Conservation (phyloP, 148 eudicot species). For the Polygonum maritimum region DNA sequence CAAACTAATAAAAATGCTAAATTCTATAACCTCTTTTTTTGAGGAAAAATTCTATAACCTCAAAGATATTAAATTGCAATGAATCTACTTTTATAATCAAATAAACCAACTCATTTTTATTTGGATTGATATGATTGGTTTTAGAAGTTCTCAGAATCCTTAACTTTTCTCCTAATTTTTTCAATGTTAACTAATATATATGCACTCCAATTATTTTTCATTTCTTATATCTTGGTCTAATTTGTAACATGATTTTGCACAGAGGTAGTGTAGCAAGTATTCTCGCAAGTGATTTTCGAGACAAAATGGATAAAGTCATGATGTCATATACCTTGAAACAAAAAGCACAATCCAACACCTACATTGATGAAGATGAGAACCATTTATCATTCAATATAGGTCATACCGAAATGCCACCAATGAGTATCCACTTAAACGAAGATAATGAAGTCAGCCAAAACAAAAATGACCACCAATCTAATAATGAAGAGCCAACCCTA, state of each 20-base stretch:
- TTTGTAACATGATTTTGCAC: neutral
- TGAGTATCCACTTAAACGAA: neutral
- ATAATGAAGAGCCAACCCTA: no score
- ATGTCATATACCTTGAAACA: slow-evolving; percentile 33
- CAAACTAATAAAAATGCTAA: no score
- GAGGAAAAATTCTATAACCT: no score
- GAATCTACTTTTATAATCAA: no score
- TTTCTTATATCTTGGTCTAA: no score
- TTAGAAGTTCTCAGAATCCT: neutral
- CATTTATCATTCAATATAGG: neutral
- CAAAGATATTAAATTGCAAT: no score
- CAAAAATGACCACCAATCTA: neutral
- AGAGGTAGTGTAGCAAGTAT: slow-evolving; percentile 70
- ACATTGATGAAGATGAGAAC: slow-evolving; percentile 17
- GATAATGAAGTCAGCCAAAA: slow-evolving; percentile 13
- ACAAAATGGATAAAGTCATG: slow-evolving; percentile 57
- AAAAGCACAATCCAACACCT: slow-evolving; percentile 3
- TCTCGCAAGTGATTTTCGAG: slow-evolving; percentile 55
- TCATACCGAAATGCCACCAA: slow-evolving; percentile 9
- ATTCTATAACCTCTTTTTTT: no score
- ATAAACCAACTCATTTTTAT: neutral
- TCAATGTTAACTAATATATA: neutral
- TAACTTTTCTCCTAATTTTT: neutral
- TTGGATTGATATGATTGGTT: no score
- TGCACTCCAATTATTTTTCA: neutral